phyloP scores from a whole-genome alignment of 1,284 basidiomycete genomes.

The Boletus semigastroideus region DNA sequence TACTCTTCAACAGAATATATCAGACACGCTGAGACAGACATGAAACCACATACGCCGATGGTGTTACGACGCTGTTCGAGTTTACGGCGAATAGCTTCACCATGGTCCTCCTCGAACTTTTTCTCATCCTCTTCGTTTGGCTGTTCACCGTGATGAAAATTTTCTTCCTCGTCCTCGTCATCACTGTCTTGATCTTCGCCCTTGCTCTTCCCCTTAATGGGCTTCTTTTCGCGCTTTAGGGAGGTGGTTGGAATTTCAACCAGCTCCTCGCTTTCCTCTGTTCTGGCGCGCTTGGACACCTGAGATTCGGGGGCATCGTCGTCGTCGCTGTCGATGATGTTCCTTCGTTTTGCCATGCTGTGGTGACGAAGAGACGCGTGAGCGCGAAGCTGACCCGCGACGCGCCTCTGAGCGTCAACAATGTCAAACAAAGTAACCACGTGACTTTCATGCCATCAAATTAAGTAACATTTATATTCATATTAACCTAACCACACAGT shows the following conservation, averaged over 20 bases:
- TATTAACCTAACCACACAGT: no score
- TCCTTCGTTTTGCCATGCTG: conserved; percentile 33
- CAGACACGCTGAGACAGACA: not conserved
- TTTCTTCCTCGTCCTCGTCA: conserved; percentile 33
- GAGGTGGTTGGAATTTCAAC: conserved; percentile 7
- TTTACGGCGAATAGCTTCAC: conserved; percentile 52
- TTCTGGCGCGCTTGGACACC: conserved; percentile 33
- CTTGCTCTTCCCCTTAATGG: conserved; percentile 20
- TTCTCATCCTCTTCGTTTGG: conserved; percentile 52
- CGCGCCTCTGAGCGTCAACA: conserved; percentile 19
- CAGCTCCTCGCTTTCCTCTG: conserved; percentile 23
- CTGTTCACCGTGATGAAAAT: conserved; percentile 28
- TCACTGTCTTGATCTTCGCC: conserved; percentile 34
- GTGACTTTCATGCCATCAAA: conserved; percentile 12
- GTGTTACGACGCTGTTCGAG: conserved; percentile 53
- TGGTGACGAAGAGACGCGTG: conserved; percentile 10
- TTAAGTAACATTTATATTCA: no score
- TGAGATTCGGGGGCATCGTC: conserved; percentile 22
- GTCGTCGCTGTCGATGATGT: conserved; percentile 25
- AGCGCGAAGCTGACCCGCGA: conserved; percentile 22
- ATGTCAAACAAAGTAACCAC: conserved; percentile 25
- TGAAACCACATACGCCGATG: conserved; percentile 51
- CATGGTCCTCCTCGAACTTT: conserved; percentile 59
- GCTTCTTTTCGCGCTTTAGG: conserved; percentile 13
- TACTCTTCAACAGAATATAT: conserved; percentile 44